Base-by-base conservation (phyloP, 495 filamentous ascomycete genomes). In the Arthonia radiata region DNA sequence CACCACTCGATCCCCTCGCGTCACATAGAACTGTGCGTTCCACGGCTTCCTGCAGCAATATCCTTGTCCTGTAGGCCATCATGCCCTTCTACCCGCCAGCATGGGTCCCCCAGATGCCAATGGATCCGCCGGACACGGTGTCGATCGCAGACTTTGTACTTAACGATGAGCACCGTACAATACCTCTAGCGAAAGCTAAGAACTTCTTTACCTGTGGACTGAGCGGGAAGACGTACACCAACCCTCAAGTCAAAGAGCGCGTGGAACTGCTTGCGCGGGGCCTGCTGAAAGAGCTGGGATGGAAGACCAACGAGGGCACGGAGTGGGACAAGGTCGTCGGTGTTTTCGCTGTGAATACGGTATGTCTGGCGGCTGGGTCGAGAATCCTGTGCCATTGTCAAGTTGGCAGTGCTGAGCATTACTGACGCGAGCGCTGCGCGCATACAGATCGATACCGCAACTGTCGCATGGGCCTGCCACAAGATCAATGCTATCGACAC, bases 271-370 rank as follows among this genome's bases (percentile, higher is more conserved):
- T 90, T n/a, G 63, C 78, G 9, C 61, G 69, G 28, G 67, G 59
- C 3, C 46, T 92, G 3, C 52, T 65, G 5, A 72, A 78, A 39
- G 66, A 76, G 34, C 49, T 86, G 36, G 67, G 64, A 26, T 90
- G 75, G 72, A 36, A 56, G 15, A 62, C 72, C 5, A 82, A 83
- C 35, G 37, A 60, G 31, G 78, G 77, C 13, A 63, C 62, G 0
- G 73, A 81, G 40, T 90, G 74, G 71, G 81, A 92, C 37, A 92
- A 86, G 49, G 67, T 80, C 13, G 37, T 80, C 25, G 69, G 59
- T 7, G 48, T 82, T 7, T 90, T 77, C 46, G 70, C 67, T 18
- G 36, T 82, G 29, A 92, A 92, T 37, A 78, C 78, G 14, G 79
- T 82, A 52, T 24, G 62, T 41, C 21, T 15, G 17, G n/a, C 13